phyloP scores from a whole-genome alignment of 2,329 filamentous ascomycete species.

The Gnomoniopsis smithogilvyi region DNA sequence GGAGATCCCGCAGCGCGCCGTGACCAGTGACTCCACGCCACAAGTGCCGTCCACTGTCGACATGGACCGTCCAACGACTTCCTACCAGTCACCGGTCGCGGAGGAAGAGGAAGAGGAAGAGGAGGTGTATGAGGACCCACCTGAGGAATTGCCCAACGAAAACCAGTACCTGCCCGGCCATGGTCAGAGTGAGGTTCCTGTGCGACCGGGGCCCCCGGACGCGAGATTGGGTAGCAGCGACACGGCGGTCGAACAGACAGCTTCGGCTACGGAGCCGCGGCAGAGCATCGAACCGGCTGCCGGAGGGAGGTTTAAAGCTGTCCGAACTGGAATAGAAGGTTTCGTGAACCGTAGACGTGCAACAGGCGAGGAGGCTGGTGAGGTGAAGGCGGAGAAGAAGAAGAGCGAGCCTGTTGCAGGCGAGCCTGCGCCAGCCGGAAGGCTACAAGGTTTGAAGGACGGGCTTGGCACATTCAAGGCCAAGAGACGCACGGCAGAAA shows the following conservation, averaged over 20 bases:
- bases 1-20: not conserved
- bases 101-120: not conserved
- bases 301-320: conserved; percentile 1
- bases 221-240: not conserved
- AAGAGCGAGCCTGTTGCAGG: not conserved
- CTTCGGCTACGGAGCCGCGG: not conserved
- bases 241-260: not conserved
- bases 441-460: conserved; percentile 4
- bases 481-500: not conserved
- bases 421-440: not conserved
- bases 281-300: not conserved
- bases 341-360: not conserved
- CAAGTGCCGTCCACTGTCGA: not conserved
- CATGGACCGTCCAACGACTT: not conserved
- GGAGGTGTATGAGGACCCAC: not conserved
- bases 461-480: conserved; percentile 2
- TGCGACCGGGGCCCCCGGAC: not conserved
- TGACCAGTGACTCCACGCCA: not conserved
- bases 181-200: conserved; percentile 8
- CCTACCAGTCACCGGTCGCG: not conserved
- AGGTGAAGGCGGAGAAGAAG: not conserved
- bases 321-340: not conserved
- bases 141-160: not conserved
- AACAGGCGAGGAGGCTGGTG: not conserved
- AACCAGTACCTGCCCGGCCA: not conserved